Evolutionary conservation across 768 basidiomycete genomes (phyloP).

Genomic region (Boletus subcaerulescens): DNA sequence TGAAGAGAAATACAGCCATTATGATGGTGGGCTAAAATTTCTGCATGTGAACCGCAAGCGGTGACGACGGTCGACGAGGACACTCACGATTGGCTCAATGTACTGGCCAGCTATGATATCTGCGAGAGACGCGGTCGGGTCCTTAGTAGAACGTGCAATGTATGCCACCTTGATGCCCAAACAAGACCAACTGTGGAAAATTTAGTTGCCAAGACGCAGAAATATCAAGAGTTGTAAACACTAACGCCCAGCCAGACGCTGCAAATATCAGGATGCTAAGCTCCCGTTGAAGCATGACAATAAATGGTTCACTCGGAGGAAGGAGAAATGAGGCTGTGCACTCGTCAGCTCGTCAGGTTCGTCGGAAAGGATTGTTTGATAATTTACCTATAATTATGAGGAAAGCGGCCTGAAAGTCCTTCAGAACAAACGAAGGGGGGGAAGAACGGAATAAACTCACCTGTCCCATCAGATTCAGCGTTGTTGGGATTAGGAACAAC

Average conservation of each 20-base stretch:
- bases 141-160: slow-evolving; percentile 46
- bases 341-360: neutral
- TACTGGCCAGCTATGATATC: slow-evolving; percentile 50
- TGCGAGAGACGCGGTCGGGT: slow-evolving; percentile 35
- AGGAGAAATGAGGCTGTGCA: slow-evolving; percentile 56
- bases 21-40: slow-evolving; percentile 51
- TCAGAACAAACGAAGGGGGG: neutral
- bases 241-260: slow-evolving; percentile 57
- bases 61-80: neutral
- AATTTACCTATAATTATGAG: slow-evolving; percentile 56
- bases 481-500: too few species aligned
- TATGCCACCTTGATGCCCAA: slow-evolving; percentile 63
- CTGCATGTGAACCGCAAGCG: neutral
- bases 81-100: slow-evolving; percentile 45
- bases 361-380: neutral
- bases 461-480: slow-evolving; percentile 44
- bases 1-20: slow-evolving; percentile 57
- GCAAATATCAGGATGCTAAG: slow-evolving; percentile 49
- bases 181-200: slow-evolving; percentile 52
- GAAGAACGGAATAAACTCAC: slow-evolving; percentile 29
- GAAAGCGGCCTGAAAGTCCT: slow-evolving; percentile 50
- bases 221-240: slow-evolving; percentile 5
- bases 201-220: neutral
- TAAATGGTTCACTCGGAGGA: slow-evolving; percentile 64
- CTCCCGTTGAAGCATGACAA: slow-evolving; percentile 64